A percentile compares a stretch with the other conserved stretches of the same genome.
These are phyloP conservation scores for Stagonosporopsis chrysanthemi DNA, from an alignment of 2,329 filamentous ascomycete species.

Conservation along the genomic window DNA sequence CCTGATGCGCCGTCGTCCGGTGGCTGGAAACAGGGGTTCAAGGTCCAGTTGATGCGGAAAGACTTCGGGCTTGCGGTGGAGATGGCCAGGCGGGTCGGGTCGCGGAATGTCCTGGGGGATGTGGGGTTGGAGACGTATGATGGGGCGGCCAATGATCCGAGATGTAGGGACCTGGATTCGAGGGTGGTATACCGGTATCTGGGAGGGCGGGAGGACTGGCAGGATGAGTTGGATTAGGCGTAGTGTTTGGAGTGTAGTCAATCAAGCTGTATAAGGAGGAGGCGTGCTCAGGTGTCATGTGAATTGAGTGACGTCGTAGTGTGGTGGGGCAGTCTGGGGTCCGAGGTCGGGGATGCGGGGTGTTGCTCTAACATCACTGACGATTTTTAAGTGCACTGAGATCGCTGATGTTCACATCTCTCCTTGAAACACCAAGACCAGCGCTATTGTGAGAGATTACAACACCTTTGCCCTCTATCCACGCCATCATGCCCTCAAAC, in stretches of 20 bases:
- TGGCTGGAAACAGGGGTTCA: slow-evolving; percentile 64
- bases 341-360: slow-evolving; percentile 29
- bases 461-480: not conserved
- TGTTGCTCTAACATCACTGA: not conserved
- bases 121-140: slow-evolving; percentile 61
- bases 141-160: slow-evolving; percentile 59
- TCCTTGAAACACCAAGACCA: not conserved
- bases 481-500: slow-evolving; percentile 46
- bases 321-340: slow-evolving; percentile 35
- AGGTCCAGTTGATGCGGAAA: slow-evolving; percentile 67
- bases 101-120: slow-evolving; percentile 59
- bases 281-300: not conserved
- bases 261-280: too few species aligned
- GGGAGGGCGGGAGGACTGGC: slow-evolving; percentile 62
- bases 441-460: not conserved
- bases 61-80: slow-evolving; percentile 65
- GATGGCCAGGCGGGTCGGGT: slow-evolving; percentile 61
- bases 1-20: slow-evolving; percentile 58
- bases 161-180: slow-evolving; percentile 63
- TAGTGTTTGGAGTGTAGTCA: slow-evolving; percentile 6
- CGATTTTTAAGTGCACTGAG: not conserved
- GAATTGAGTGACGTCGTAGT: slow-evolving; percentile 6
- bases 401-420: not conserved
- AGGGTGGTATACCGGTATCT: slow-evolving; percentile 65
- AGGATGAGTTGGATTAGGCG: slow-evolving; percentile 22